These are phyloP conservation scores for Termitomyces sp. DNA, from an alignment of 768 basidiomycete genomes.

Conservation along the genomic window DNA sequence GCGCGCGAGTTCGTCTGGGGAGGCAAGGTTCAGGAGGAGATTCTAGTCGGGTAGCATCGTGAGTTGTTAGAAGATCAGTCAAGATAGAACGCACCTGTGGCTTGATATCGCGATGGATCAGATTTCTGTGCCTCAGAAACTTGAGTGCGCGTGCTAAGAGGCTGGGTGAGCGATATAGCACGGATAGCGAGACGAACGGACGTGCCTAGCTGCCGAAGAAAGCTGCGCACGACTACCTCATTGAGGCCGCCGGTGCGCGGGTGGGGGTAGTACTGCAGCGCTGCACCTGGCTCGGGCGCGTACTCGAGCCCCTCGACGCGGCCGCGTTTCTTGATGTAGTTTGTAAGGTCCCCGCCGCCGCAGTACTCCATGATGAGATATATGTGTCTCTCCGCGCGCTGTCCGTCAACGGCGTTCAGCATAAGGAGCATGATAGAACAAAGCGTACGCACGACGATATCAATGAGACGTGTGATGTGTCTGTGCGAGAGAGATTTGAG, in stretches of 20 bases:
- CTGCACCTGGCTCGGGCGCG: slow-evolving; percentile 58
- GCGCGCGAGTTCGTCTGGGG: slow-evolving; percentile 70
- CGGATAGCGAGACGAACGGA: neutral
- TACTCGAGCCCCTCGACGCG: slow-evolving; percentile 87
- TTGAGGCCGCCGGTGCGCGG: slow-evolving; percentile 87
- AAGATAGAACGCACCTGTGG: slow-evolving; percentile 59
- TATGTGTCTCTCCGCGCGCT: slow-evolving; percentile 74
- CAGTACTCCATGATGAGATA: slow-evolving; percentile 99
- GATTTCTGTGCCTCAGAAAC: slow-evolving; percentile 81
- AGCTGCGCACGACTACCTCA: slow-evolving; percentile 81
- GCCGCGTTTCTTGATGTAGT: slow-evolving; percentile 98
- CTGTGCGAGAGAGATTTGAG: slow-evolving; percentile 90
- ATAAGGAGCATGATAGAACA: neutral
- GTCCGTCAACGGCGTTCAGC: neutral
- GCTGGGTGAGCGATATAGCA: neutral
- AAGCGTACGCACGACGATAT: slow-evolving; percentile 69
- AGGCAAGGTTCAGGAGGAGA: slow-evolving; percentile 80
- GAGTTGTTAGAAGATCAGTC: neutral
- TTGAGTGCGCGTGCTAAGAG: slow-evolving; percentile 81
- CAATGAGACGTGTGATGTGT: slow-evolving; percentile 89
- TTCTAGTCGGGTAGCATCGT: slow-evolving; percentile 47
- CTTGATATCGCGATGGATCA: slow-evolving; percentile 97
- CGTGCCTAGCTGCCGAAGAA: neutral
- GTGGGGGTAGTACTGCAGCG: slow-evolving; percentile 85
- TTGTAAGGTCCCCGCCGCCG: slow-evolving; percentile 90